A percentile compares a stretch with the other conserved stretches of the same genome.
Evolutionary conservation across 352 stramenopile genomes (phyloP).

Genomic region (Pythium rishiriense): DNA sequence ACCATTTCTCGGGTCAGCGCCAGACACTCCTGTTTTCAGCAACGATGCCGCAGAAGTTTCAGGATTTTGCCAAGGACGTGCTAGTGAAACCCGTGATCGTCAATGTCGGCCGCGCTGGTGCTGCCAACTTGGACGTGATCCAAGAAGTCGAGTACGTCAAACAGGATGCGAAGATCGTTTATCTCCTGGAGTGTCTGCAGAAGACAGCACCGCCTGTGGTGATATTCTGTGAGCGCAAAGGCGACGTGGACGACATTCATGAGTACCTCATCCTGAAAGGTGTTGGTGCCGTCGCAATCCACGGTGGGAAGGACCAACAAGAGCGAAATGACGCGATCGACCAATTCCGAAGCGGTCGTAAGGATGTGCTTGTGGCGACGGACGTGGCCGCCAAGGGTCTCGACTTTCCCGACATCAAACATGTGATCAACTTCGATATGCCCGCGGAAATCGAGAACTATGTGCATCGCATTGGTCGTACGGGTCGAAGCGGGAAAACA

Average conservation of each 20-base stretch:
- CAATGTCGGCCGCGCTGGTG: conserved; percentile 98
- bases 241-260: conserved; percentile 98
- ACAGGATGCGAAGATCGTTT: conserved; percentile 98
- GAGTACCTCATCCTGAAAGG: conserved; percentile 99
- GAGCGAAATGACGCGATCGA: conserved; percentile 97
- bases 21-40: conserved; percentile 98
- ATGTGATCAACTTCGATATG: conserved; percentile 99
- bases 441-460: conserved; percentile 99
- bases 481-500: conserved; percentile 97
- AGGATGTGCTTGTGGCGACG: conserved; percentile 98
- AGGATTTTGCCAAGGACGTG: conserved; percentile 97
- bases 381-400: conserved; percentile 98
- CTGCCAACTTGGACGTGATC: conserved; percentile 98
- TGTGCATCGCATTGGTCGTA: conserved; percentile 99
- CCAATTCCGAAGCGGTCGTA: conserved; percentile 92
- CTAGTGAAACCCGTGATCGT: conserved; percentile 97
- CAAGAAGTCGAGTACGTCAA: conserved; percentile 99
- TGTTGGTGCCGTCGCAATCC: conserved; percentile 95
- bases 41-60: conserved; percentile 99
- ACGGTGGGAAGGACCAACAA: conserved; percentile 97
- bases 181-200: conserved; percentile 98
- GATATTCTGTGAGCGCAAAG: conserved; percentile 98
- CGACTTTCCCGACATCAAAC: conserved; percentile 99
- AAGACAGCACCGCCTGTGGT: conserved; percentile 98
- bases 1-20: conserved; percentile 96